These are phyloP conservation scores for Carallia brachiata DNA, from an alignment of 345 rosid genomes.

Conservation along the genomic window DNA sequence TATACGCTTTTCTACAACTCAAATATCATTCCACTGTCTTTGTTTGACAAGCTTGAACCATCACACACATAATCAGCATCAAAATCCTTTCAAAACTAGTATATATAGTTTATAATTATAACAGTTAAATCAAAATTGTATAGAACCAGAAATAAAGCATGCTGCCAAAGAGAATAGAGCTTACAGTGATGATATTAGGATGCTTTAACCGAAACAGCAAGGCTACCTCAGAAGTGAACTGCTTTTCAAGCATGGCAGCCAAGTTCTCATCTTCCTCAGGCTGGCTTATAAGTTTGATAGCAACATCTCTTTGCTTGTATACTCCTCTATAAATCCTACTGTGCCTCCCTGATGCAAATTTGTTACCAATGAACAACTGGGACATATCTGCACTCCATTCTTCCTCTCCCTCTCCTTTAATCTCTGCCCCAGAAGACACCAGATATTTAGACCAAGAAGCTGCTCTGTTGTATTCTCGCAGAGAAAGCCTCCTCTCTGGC, in stretches of 20 bases:
- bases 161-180: conserved; percentile 13
- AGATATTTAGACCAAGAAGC: conserved; percentile 80
- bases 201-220: conserved; percentile 55
- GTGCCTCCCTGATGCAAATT: conserved; percentile 75
- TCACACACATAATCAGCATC: too few relatives aligned
- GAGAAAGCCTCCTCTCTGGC: conserved; percentile 53
- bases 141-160: neutral
- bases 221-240: conserved; percentile 70
- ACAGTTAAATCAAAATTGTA: too few relatives aligned
- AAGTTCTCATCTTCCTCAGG: conserved; percentile 72
- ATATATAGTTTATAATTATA: too few relatives aligned
- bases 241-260: conserved; percentile 59
- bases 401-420: conserved; percentile 65
- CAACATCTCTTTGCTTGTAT: conserved; percentile 70
- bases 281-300: conserved; percentile 71
- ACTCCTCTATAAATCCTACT: conserved; percentile 79
- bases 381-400: conserved; percentile 90
- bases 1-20: neutral
- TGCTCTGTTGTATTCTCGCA: conserved; percentile 67
- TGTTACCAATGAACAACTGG: conserved; percentile 60
- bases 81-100: too few relatives aligned
- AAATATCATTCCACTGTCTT: too few relatives aligned
- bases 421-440: conserved; percentile 73
- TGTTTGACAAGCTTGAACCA: too few relatives aligned
- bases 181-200: conserved; percentile 69